Base-by-base conservation (phyloP, 1,139 yeast genomes). In the Yamadazyma pseudoaaseri region DNA sequence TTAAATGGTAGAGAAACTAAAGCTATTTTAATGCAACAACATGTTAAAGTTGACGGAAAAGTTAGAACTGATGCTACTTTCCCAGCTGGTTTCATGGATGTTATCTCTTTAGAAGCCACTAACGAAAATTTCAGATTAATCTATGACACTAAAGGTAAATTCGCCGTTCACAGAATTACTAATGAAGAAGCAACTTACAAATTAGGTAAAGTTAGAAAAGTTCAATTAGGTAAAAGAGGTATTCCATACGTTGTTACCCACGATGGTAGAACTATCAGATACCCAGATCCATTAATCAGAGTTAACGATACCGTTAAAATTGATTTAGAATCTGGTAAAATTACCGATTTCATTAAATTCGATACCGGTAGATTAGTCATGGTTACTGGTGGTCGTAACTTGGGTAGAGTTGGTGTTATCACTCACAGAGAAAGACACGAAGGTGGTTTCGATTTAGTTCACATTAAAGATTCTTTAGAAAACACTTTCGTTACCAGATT, bases 31-130 rank as follows among this genome's bases (percentile, higher is more conserved):
- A 89, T 89, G 97, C 96, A 92, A 81, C 89, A 96, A 74, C 96
- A 89, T 63, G 97, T 92, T 65, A 86, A 90, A 81, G 97, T 92
- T 59, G 98, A 92, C 68, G 96, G 95, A 70, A 92, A 92, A 81
- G 97, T 90, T 62, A 89, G 98, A 86, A 90, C 98, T 55, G 97
- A 92, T 73, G 69, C 95, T 53, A 90, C 97, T 52, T 90, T 67
- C 95, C 98, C 98, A 70, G 86, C 97, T 63, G 98, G 98, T 65
- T 89, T 90, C 86, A 89, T 89, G 97, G 98, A 90, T 70, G 97
- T 90, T 60, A 86, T 90, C 73, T 60, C 96, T 52, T 79, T 90
- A 64, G 97, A 90, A 69, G 96, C 96, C 66, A 90, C 97, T 73
- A 89, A 90, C 73, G 97, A 90, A 79, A 81, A 90, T 89, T 90